Evolutionary conservation across 768 basidiomycete species (phyloP).

Genomic region (Rhizopogon sp.): DNA sequence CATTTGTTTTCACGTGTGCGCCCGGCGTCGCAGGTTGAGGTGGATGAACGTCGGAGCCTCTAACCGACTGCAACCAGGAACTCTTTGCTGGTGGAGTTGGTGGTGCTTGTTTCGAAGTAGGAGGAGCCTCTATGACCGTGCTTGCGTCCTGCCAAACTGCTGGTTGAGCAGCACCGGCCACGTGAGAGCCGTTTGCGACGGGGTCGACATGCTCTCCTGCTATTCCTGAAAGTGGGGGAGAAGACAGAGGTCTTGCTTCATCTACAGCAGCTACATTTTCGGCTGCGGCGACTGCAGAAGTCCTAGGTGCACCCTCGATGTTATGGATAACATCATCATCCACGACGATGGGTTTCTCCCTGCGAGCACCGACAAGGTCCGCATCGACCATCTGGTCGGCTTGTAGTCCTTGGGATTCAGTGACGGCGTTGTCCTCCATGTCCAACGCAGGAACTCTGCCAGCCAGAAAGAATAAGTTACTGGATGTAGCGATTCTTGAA

Average conservation of each 20-base stretch:
- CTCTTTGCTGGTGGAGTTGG: slow-evolving; percentile 7
- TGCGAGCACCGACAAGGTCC: slow-evolving; percentile 3
- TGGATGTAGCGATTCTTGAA: not conserved
- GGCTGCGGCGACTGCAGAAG: not conserved
- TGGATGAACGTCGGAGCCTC: slow-evolving; percentile 1
- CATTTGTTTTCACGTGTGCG: slow-evolving; percentile 10
- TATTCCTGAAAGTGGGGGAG: not conserved
- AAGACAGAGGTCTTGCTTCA: not conserved
- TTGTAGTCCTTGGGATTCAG: slow-evolving; percentile 16
- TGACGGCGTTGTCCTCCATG: slow-evolving; percentile 9
- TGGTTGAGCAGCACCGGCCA: not conserved
- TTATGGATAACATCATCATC: not conserved
- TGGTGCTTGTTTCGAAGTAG: not conserved
- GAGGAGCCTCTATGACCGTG: not conserved
- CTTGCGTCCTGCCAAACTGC: not conserved
- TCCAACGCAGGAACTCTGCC: not conserved
- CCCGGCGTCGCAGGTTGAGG: slow-evolving; percentile 3
- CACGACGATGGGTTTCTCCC: slow-evolving; percentile 7
- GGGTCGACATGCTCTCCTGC: not conserved
- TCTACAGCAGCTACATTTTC: not conserved
- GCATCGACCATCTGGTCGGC: slow-evolving; percentile 11
- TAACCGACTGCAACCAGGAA: not conserved
- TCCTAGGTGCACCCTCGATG: not conserved
- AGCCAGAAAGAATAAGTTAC: not conserved
- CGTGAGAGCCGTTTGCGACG: not conserved